phyloP scores from a whole-genome alignment of 305 asterid species.

The Salvia sclarea region DNA sequence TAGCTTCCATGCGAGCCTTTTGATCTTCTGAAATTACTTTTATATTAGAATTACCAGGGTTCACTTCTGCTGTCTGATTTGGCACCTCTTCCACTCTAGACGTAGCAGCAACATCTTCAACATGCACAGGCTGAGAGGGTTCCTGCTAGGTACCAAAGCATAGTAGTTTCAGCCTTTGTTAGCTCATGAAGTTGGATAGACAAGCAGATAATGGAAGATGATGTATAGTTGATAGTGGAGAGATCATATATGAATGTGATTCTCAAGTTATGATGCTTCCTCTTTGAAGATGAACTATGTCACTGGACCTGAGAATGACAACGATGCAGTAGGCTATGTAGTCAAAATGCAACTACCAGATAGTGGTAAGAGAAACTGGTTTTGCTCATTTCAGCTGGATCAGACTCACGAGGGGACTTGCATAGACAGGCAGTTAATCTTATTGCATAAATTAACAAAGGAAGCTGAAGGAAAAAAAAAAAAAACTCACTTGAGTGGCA shows the following conservation, averaged over 20 bases:
- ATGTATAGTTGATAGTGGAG: background rate
- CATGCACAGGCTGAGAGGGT: slow-evolving; percentile 32
- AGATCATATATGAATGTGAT: background rate
- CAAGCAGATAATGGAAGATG: background rate
- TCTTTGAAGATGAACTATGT: background rate
- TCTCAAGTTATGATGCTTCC: background rate
- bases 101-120: slow-evolving; percentile 21
- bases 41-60: slow-evolving; percentile 28
- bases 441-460: slow-evolving; percentile 10
- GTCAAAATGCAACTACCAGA: background rate
- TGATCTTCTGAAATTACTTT: slow-evolving; percentile 63
- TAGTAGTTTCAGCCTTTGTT: background rate
- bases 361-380: background rate
- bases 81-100: slow-evolving; percentile 32
- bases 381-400: slow-evolving; percentile 12
- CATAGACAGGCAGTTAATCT: background rate
- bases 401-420: background rate
- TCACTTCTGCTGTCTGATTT: slow-evolving; percentile 22
- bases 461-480: slow-evolving; percentile 23
- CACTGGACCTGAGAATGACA: background rate
- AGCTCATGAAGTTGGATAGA: background rate
- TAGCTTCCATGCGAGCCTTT: slow-evolving; percentile 77
- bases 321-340: background rate
- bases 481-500: slow-evolving; percentile 53
- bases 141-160: slow-evolving; percentile 44